Evolutionary conservation across 2,329 filamentous ascomycete genomes (phyloP), one percentile per base, ranked within the genome.

Genomic region (Septoria petroselini): DNA sequence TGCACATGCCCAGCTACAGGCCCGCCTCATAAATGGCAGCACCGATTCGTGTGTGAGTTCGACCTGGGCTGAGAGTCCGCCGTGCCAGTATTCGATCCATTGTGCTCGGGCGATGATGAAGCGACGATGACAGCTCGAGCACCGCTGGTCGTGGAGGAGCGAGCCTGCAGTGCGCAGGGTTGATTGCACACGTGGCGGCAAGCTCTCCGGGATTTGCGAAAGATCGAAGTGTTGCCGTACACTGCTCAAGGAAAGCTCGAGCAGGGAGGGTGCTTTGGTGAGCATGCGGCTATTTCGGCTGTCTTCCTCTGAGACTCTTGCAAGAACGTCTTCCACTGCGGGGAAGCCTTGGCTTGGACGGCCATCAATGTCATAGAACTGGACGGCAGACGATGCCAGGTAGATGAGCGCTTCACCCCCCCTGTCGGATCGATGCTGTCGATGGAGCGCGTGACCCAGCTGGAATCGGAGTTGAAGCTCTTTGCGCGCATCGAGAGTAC

Each of bases 81-180:
- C 46, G 44, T 61, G 64, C 64, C 67, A 69, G 37, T 64, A 69
- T 49, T 70, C 68, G 12, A 69, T 52, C 68, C 68, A 69, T 41
- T 66, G 59, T 12, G 67, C 66, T 34, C 66, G 44, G 1, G 62
- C 46, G 11, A 68, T 52, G n/a, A 69, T 54, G 41, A 60, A 69
- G 7, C 41, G 18, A 8, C 54, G 56, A 2, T 53, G 48, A 50
- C 69, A 71, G 7, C 60, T 63, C 1, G 64, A 58, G 54, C 69
- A 71, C 3, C 35, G 33, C 41, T 65, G 58, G 15, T 67, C 64
- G 4, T 58, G 49, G 8, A 49, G 38, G 5, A 43, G 52, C 12
- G 55, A 41, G 1, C 41, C 38, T 9, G 63, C 62, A 12, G 38
- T 41, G 27, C 57, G 21, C 17, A 69, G 42, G 2, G 57, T 60